Base-by-base conservation (phyloP, 352 stramenopile species). In the Globisporangium alternatum region DNA sequence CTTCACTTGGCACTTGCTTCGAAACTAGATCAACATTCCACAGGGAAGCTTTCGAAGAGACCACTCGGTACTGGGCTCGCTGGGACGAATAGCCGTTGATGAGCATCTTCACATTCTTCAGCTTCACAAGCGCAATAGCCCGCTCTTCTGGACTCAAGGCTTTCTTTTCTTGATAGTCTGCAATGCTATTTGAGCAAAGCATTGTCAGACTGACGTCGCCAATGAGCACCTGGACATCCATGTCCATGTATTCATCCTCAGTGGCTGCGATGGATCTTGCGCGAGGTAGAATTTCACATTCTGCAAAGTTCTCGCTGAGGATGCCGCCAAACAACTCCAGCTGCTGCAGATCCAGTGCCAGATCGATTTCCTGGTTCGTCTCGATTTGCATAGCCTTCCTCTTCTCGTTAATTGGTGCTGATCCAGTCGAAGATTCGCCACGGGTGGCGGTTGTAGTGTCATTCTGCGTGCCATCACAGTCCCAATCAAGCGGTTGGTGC, bases 241-340 rank as follows among this genome's bases (percentile, higher is more conserved):
- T 66, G 3, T 76, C 48, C 70, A 78, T 70, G 33, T 79, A 71
- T 39, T 91, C 79, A 48, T 84, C 77, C 25, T 75, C 65, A 33
- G 60, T 58, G 2, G 69, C 49, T 58, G 64, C 41, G 5, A 13
- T 5, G 0, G 35, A 5, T 37, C 37, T 51, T 1, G 31, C 30
- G 9, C 28, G 49, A 15, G 48, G 25, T 13, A 43, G 2, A 19
- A 71, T 25, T 43, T 82, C 68, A 15, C 61, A 48, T 10, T 65
- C 65, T 17, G 61, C 68, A 61, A 90, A 80, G 57, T 92, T 90
- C 48, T 90, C 83, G 31, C 86, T 71, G 2, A 82, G 43, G 43
- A 92, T 70, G 25, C 83, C 85, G n/a, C 69, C 68, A 9, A 90
- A 54, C 15, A 92, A 68, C 58, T 90, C 78, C 3, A 91, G 58